Conservation (phyloP, 2,329 filamentous ascomycete genomes). For the Cercospora sesami region DNA sequence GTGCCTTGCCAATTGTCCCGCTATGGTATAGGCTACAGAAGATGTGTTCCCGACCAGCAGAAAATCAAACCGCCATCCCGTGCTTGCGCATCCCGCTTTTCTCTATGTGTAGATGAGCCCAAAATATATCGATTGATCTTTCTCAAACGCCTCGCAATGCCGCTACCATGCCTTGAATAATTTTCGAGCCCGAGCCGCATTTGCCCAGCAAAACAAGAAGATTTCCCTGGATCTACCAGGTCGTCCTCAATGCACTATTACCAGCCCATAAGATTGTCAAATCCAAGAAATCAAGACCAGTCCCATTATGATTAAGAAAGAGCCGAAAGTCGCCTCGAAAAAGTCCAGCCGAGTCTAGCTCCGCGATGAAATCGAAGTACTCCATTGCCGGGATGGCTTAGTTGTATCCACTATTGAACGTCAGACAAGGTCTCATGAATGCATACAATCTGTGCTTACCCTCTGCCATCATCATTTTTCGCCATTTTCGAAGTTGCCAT, state of each 20-base stretch:
- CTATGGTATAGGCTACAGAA: neutral
- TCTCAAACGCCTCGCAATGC: slow-evolving; percentile 17
- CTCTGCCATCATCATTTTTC: slow-evolving; percentile 36
- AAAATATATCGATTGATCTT: neutral
- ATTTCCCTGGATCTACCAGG: neutral
- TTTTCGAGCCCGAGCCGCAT: neutral
- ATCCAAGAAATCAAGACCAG: neutral
- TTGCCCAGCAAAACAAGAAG: neutral
- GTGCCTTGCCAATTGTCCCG: slow-evolving; percentile 11
- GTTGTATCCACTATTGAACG: slow-evolving; percentile 27
- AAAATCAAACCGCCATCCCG: neutral
- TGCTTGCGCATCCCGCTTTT: slow-evolving; percentile 1
- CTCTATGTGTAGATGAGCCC: slow-evolving; percentile 1
- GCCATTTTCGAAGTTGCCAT: slow-evolving; percentile 5
- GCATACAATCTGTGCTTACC: slow-evolving; percentile 22
- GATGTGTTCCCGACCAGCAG: neutral
- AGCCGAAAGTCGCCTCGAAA: neutral
- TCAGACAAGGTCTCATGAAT: slow-evolving; percentile 19
- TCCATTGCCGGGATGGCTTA: slow-evolving; percentile 18
- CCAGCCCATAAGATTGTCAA: neutral
- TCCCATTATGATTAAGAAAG: neutral
- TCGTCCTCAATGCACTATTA: neutral
- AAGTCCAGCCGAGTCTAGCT: slow-evolving; percentile 23
- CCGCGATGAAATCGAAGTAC: neutral
- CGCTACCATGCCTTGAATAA: neutral